Base-by-base conservation (phyloP, 1,284 basidiomycete species). In the Tylopilus orsonianus region DNA sequence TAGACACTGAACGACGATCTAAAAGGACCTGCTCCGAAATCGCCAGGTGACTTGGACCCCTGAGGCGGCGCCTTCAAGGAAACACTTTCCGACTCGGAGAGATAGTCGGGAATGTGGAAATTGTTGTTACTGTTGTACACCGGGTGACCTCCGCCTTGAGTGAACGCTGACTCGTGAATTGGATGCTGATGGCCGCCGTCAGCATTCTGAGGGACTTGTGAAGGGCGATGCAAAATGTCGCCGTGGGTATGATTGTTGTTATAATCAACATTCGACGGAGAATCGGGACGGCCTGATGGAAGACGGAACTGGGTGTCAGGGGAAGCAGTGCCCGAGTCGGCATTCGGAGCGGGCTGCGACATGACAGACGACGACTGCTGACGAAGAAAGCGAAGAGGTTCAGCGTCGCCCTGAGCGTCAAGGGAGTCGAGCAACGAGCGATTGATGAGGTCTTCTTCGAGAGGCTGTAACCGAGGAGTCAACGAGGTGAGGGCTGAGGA, bases 381-480 rank as follows among this genome's bases (percentile, higher is more conserved):
- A 29, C 53, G n/a, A 14, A 60, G 54, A 5, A 57, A 71, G 68
- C 50, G 75, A 36, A 75, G 64, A 46, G 84, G 83, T 65, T 90
- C 87, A 44, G 85, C 78, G 78, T 89, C 87, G 47, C 83, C 84
- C 67, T 87, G 82, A 49, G 83, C 84, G 77, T 90, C 81, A 60
- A 90, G 77, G 33, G 81, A 85, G 66, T 86, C 87, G 56, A 90
- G 72, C 50, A 90, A 77, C 47, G 87, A 89, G 64, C 82, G 82
- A 72, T 90, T 90, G 65, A 90, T 88, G 60, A 82, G 82, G 69
- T 85, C 87, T 78, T 90, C 87, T 80, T 87, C 87, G 50, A 75
- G 59, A 71, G 71, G 55, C 69, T 70, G 64, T 64, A 67, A 61
- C 61, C 65, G 64, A 57, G 75, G 71, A 56, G 76, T 71, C 61